Conservation (phyloP, 768 basidiomycete species). For the Imleria badia region DNA sequence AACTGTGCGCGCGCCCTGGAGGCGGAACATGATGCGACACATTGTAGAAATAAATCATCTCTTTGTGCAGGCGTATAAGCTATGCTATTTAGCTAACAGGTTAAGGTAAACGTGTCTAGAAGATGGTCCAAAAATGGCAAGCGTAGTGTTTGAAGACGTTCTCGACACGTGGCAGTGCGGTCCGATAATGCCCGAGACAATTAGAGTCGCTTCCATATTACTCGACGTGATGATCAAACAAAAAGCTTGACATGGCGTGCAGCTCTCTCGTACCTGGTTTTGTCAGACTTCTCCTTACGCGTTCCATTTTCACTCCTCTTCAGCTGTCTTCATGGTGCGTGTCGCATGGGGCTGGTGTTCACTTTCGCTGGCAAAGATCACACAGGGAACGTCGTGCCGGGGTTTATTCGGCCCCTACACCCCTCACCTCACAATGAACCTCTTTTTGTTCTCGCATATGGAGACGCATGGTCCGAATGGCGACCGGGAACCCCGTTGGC, state of each 20-base stretch:
- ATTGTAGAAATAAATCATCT: too few relatives aligned
- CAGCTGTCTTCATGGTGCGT: neutral
- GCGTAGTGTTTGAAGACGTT: conserved; percentile 16
- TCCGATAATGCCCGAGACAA: conserved; percentile 21
- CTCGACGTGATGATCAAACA: conserved; percentile 9
- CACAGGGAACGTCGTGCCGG: neutral
- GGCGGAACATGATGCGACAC: neutral
- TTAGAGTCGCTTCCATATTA: conserved; percentile 6
- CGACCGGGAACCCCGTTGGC: neutral
- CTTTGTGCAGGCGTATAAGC: neutral
- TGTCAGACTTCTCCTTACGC: neutral
- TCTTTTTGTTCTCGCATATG: conserved; percentile 24
- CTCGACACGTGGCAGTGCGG: conserved; percentile 18
- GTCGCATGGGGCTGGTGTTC: neutral
- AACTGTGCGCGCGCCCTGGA: neutral
- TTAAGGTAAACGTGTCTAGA: too few relatives aligned
- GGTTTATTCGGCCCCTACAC: neutral
- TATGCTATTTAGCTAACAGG: neutral
- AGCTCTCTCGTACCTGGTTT: neutral
- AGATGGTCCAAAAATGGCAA: conserved; percentile 19
- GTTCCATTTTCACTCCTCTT: neutral
- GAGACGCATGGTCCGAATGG: conserved; percentile 1
- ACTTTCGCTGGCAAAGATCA: neutral
- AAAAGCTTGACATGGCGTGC: conserved; percentile 4
- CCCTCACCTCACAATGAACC: neutral